Base-by-base conservation (phyloP, 2,329 filamentous ascomycete genomes). In the Hypoxylon sp. region DNA sequence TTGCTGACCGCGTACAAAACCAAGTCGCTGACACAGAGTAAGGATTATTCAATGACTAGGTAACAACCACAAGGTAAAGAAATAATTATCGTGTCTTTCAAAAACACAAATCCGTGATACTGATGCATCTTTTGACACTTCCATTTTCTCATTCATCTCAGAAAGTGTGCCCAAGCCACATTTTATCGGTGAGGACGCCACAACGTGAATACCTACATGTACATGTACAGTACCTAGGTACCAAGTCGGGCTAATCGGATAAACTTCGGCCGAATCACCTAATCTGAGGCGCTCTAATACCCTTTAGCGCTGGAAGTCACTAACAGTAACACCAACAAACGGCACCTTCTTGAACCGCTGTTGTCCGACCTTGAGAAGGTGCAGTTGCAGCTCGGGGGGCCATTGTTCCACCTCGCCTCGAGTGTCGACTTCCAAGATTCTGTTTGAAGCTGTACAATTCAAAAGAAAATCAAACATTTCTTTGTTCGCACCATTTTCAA, bases 401-500 rank as follows among this genome's bases (percentile, higher is more conserved):
- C 53, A 69, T 69, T 69, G 61, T 59, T 51, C 29, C 27, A 34
- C 34, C 8, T 11, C 27, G 11, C 45, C 41, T 51, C 39, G 37
- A 48, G 27, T 43, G 21, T 32, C 11, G 55, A 41, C 43, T 43
- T 41, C 9, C 27, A 50, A 23, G 9, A 55, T 21, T 48, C 25
- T 47, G 8, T 39, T 41, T 21, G 11, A 59, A 59, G 37, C 39
- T 53, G 16, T 48, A 43, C 11, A 4, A 21, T 41, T 7, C 16
- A 41, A 45, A 16, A 19, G 16, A 23, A 16, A 5, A 52, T 2
- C 5, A 12, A 37, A 32, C 3, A 23, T 39, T 34, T 23, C 19
- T 21, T 25, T 25, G 21, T 58, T 56, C 9, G 1, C 50, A 12
- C 30, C 16, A 21, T 45, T 61, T 51, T 11, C 3, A 29, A 46